These are phyloP conservation scores for Sphagnurus paluster DNA, from an alignment of 1,284 basidiomycete species.

Conservation along the genomic window DNA sequence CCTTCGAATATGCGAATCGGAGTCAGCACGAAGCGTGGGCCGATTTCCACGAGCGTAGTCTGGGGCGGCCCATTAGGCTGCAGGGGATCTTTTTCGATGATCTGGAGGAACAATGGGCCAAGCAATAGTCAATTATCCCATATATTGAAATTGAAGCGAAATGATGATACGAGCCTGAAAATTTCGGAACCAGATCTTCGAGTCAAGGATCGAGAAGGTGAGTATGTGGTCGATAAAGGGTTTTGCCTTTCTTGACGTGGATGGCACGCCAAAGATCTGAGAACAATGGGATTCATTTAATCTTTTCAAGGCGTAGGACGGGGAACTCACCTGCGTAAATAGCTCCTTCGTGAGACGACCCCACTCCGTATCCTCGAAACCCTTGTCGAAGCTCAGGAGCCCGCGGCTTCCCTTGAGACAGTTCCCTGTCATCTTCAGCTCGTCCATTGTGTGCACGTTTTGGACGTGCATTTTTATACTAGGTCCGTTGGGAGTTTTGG, in stretches of 20 bases:
- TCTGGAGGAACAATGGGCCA: slow-evolving; percentile 41
- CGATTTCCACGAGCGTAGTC: slow-evolving; percentile 89
- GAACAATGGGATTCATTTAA: slow-evolving; percentile 12
- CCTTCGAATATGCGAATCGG: slow-evolving; percentile 99
- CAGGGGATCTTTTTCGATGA: slow-evolving; percentile 77
- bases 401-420: slow-evolving; percentile 96
- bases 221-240: slow-evolving; percentile 98
- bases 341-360: slow-evolving; percentile 91
- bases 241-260: slow-evolving; percentile 86
- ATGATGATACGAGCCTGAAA: slow-evolving; percentile 69
- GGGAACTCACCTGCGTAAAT: slow-evolving; percentile 83
- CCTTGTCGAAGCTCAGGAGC: slow-evolving; percentile 89
- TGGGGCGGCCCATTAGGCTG: slow-evolving; percentile 76
- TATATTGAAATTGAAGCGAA: slow-evolving; percentile 4
- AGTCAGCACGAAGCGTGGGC: slow-evolving; percentile 95
- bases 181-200: slow-evolving; percentile 99
- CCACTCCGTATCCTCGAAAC: slow-evolving; percentile 90
- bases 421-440: slow-evolving; percentile 99
- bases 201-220: slow-evolving; percentile 93
- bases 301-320: neutral
- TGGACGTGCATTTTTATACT: slow-evolving; percentile 97
- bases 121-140: neutral
- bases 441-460: slow-evolving; percentile 99
- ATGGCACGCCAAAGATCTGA: slow-evolving; percentile 94
- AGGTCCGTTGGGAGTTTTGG: slow-evolving; percentile 97